phyloP scores from a whole-genome alignment of 805 yeast genomes.

The Brettanomyces nanus region DNA sequence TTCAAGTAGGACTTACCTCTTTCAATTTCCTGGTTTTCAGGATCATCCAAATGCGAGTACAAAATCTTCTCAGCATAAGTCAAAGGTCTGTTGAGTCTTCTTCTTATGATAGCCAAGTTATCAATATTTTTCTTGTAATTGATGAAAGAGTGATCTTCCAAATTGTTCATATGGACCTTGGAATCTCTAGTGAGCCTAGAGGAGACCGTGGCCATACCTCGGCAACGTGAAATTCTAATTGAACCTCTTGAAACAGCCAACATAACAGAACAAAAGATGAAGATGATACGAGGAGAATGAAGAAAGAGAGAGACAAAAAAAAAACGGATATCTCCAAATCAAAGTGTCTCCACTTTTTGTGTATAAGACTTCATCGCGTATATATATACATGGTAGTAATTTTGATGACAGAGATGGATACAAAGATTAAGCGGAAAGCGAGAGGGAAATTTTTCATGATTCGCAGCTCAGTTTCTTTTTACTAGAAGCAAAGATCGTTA shows the following conservation, averaged over 20 bases:
- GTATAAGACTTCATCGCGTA: no score
- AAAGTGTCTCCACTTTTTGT: no score
- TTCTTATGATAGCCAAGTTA: constrained; percentile 74
- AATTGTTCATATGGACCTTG: constrained; percentile 42
- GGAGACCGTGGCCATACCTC: constrained; percentile 47
- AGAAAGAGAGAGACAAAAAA: no score
- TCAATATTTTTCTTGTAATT: constrained; percentile 88
- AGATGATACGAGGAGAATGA: no score
- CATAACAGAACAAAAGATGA: constrained; percentile 13
- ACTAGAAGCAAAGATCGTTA: no score
- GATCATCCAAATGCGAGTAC: constrained; percentile 86
- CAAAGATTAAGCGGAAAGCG: no score
- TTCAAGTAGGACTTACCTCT: constrained; percentile 90
- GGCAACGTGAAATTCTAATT: constrained; percentile 23
- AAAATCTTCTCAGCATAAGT: constrained; percentile 92
- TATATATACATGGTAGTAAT: no score
- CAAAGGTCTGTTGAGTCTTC: constrained; percentile 66
- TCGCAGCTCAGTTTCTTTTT: no score
- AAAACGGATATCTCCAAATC: no score
- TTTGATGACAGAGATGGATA: no score
- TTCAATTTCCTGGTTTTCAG: constrained; percentile 63
- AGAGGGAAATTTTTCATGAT: no score
- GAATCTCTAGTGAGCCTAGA: constrained; percentile 41
- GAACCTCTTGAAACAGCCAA: constrained; percentile 24
- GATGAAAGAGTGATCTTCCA: constrained; percentile 78